Percentiles rank a stretch among this genome's conserved stretches.
Conservation (phyloP, 257 asterid genomes). For the Paulownia fortunei region DNA sequence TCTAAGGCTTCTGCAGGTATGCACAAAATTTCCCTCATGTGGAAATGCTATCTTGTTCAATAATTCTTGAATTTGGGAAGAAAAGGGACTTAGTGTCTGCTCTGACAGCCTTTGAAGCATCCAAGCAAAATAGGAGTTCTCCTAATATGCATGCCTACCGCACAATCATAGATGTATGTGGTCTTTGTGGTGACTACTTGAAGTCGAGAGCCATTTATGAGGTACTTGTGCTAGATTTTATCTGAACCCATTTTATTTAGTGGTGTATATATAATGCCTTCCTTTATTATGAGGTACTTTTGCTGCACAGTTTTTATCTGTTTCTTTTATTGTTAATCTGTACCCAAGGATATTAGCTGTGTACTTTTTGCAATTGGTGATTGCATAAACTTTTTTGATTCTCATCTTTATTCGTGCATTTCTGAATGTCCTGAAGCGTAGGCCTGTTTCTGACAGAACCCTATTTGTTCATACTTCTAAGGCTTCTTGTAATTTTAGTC, state of each 20-base stretch:
- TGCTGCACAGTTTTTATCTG: background rate
- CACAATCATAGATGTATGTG: slow-evolving; percentile 91
- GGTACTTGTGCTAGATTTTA: slow-evolving; percentile 49
- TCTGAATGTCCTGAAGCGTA: too few relatives aligned
- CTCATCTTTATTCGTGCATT: background rate
- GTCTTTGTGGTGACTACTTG: slow-evolving; percentile 85
- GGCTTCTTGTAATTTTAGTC: too few relatives aligned
- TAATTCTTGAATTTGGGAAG: slow-evolving; percentile 87
- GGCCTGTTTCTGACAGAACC: too few relatives aligned
- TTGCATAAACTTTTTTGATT: too few relatives aligned
- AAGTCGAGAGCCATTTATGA: slow-evolving; percentile 83
- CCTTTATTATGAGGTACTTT: background rate
- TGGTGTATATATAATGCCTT: slow-evolving; percentile 1
- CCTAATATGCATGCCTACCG: slow-evolving; percentile 84
- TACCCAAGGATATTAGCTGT: too few relatives aligned
- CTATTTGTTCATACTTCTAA: too few relatives aligned
- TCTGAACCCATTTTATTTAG: slow-evolving; percentile 5
- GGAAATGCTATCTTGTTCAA: slow-evolving; percentile 64
- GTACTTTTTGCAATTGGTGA: too few relatives aligned
- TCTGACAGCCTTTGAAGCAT: slow-evolving; percentile 69
- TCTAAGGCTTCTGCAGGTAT: slow-evolving; percentile 58
- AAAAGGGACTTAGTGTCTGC: slow-evolving; percentile 78
- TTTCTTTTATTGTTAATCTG: slow-evolving; percentile 16
- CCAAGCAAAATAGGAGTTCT: slow-evolving; percentile 54
- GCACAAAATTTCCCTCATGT: slow-evolving; percentile 60